These are phyloP conservation scores for Acanthamoeba royreba DNA, from an alignment of 208 protist species.

Conservation along the genomic window DNA sequence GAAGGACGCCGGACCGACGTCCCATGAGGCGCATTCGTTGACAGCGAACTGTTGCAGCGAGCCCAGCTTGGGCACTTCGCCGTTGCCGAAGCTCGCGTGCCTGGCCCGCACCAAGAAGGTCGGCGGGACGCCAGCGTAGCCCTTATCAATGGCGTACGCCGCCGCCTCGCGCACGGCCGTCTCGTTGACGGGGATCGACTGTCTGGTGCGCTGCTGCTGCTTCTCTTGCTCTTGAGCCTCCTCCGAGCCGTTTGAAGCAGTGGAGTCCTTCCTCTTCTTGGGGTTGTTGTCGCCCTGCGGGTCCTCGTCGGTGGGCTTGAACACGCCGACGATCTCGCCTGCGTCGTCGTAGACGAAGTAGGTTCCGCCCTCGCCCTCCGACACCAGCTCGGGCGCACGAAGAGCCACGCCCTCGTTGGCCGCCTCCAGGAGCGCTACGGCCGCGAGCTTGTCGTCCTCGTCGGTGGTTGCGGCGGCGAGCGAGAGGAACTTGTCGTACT, in stretches of 20 bases:
- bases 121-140: background rate
- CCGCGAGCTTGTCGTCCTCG: background rate
- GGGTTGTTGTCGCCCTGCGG: slow-evolving; percentile 45
- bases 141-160: background rate
- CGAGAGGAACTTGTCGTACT: background rate
- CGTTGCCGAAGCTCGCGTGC: background rate
- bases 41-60: background rate
- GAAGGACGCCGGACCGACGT: slow-evolving; percentile 9
- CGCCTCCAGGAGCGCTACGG: background rate
- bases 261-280: background rate
- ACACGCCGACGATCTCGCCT: background rate
- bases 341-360: background rate
- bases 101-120: background rate
- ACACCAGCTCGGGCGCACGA: background rate
- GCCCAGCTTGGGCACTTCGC: background rate
- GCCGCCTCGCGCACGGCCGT: slow-evolving; percentile 24
- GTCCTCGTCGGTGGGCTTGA: slow-evolving; percentile 45
- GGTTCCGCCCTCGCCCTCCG: slow-evolving; percentile 7
- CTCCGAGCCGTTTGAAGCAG: background rate
- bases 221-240: background rate
- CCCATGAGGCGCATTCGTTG: slow-evolving; percentile 40
- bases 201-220: background rate
- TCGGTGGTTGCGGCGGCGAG: background rate
- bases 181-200: slow-evolving; percentile 21
- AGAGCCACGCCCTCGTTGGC: background rate